Percentiles rank a stretch among this genome's conserved stretches.
Evolutionary conservation across 2,329 filamentous ascomycete genomes (phyloP).

Genomic region (Ramularia endophylla): DNA sequence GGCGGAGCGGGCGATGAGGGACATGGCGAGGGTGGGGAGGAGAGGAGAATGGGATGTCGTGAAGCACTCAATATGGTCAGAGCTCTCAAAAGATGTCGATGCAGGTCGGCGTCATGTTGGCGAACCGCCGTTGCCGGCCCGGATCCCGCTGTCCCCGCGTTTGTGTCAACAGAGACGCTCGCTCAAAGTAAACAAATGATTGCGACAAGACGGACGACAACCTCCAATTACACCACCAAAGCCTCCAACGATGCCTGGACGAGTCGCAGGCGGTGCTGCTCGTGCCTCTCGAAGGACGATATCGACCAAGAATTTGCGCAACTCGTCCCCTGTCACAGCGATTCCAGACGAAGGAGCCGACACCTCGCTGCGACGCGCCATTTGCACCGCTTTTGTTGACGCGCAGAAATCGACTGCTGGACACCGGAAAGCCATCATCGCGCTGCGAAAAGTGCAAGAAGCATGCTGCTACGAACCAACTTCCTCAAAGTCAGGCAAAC

Average conservation of each 20-base stretch:
- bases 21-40: neutral
- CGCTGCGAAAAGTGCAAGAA: conserved; percentile 84
- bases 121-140: no score
- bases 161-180: no score
- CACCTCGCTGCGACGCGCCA: conserved; percentile 64
- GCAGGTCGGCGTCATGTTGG: no score
- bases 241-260: conserved; percentile 44
- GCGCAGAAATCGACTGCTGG: conserved; percentile 82
- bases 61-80: no score
- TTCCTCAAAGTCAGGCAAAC: conserved; percentile 45
- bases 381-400: conserved; percentile 55
- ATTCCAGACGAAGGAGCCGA: conserved; percentile 67
- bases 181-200: no score
- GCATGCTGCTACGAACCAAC: conserved; percentile 58
- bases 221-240: neutral
- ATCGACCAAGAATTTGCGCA: conserved; percentile 19
- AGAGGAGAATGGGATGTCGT: no score
- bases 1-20: conserved; percentile 18
- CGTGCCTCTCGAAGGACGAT: conserved; percentile 16
- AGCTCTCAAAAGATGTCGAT: no score
- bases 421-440: conserved; percentile 83
- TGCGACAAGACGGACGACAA: conserved; percentile 4
- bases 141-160: no score
- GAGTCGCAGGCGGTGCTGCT: conserved; percentile 22
- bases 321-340: conserved; percentile 30